Conservation (phyloP, 495 filamentous ascomycete genomes). For the Massariosphaeria phaeospora region DNA sequence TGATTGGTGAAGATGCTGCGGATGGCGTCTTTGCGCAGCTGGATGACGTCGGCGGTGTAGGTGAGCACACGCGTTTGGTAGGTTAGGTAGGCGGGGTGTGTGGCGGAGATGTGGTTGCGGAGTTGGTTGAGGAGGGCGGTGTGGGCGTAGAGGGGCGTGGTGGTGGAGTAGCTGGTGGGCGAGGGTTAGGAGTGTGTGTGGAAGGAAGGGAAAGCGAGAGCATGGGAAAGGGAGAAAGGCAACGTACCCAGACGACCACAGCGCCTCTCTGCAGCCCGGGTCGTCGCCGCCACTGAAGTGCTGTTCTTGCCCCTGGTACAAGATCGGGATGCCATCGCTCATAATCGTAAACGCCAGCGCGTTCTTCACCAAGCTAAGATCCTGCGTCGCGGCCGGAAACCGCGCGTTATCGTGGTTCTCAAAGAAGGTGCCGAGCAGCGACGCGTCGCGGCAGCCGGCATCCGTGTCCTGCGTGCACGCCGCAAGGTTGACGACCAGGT, state of each 20-base stretch:
- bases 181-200: too few relatives aligned
- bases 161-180: too few relatives aligned
- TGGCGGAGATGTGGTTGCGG: conserved; percentile 1
- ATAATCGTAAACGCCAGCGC: conserved; percentile 69
- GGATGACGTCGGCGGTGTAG: conserved; percentile 1
- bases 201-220: too few relatives aligned
- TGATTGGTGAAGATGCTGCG: conserved; percentile 14
- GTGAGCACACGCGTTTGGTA: not conserved
- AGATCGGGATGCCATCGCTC: conserved; percentile 61
- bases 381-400: conserved; percentile 29
- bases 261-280: conserved; percentile 66
- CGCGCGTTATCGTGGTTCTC: conserved; percentile 69
- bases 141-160: conserved; percentile 16
- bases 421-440: conserved; percentile 64
- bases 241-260: too few relatives aligned
- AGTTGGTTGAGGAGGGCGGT: conserved; percentile 17
- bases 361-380: conserved; percentile 57
- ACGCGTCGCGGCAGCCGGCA: conserved; percentile 57
- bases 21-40: conserved; percentile 2
- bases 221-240: too few relatives aligned
- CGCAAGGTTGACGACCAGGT: conserved; percentile 33
- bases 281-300: conserved; percentile 54
- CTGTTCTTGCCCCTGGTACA: conserved; percentile 71
- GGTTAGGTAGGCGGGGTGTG: not conserved
- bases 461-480: conserved; percentile 45